Evolutionary conservation across 192 early-diverging fungal species (phyloP).

Genomic region (Martensiomyces pterosporus): DNA sequence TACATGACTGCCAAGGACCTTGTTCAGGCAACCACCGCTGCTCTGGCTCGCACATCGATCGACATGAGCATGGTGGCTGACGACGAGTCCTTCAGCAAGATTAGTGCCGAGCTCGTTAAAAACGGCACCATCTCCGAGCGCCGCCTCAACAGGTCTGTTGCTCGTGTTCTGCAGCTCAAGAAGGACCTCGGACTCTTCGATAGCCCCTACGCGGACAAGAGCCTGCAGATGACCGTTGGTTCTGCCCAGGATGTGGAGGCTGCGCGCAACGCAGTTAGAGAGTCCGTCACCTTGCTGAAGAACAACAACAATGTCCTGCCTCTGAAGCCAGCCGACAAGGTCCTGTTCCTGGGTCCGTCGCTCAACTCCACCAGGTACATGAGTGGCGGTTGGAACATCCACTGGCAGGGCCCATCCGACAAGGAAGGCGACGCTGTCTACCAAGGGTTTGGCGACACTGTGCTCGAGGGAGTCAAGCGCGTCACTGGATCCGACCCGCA

Average conservation of each 20-base stretch:
- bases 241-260: slow-evolving; percentile 49
- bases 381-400: slow-evolving; percentile 60
- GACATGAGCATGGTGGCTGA: slow-evolving; percentile 66
- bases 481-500: slow-evolving; percentile 20
- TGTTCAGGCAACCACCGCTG: slow-evolving; percentile 42
- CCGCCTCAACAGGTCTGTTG: slow-evolving; percentile 53
- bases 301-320: slow-evolving; percentile 52
- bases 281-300: slow-evolving; percentile 58
- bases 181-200: slow-evolving; percentile 63
- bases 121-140: slow-evolving; percentile 27
- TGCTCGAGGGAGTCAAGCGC: slow-evolving; percentile 17
- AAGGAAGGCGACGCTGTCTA: slow-evolving; percentile 50
- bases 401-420: slow-evolving; percentile 54
- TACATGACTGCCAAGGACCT: slow-evolving; percentile 41
- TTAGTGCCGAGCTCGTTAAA: slow-evolving; percentile 37
- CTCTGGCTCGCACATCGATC: slow-evolving; percentile 49
- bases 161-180: slow-evolving; percentile 58
- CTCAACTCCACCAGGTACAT: slow-evolving; percentile 53
- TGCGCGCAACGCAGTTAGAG: slow-evolving; percentile 50
- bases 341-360: slow-evolving; percentile 57
- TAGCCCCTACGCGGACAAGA: slow-evolving; percentile 32
- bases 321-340: slow-evolving; percentile 33
- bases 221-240: slow-evolving; percentile 43
- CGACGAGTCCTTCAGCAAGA: slow-evolving; percentile 50
- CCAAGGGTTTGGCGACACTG: slow-evolving; percentile 28